phyloP scores from a whole-genome alignment of 1,139 yeast genomes.

The Candida sp. region DNA sequence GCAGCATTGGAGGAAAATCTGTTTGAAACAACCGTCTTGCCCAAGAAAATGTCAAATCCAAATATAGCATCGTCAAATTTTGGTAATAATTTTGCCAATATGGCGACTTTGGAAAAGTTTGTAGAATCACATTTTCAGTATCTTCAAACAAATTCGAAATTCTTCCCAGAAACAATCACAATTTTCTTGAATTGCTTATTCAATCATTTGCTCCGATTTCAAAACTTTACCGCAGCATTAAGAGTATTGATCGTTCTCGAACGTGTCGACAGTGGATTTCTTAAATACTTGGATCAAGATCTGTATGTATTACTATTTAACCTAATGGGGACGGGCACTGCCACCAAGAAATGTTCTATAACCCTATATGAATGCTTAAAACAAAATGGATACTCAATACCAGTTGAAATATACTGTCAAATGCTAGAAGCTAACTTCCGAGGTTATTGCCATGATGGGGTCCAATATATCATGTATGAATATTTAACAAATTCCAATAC shows the following conservation, averaged over 20 bases:
- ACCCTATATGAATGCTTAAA: slow-evolving; percentile 20
- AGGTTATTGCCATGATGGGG: slow-evolving; percentile 21
- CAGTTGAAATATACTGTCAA: slow-evolving; percentile 14
- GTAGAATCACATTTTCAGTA: slow-evolving; percentile 22
- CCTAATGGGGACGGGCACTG: slow-evolving; percentile 25
- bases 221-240: slow-evolving; percentile 32
- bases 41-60: slow-evolving; percentile 17
- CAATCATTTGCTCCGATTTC: slow-evolving; percentile 32
- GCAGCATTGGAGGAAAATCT: slow-evolving; percentile 7
- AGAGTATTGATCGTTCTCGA: slow-evolving; percentile 19
- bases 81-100: slow-evolving; percentile 35
- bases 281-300: slow-evolving; percentile 18
- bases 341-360: slow-evolving; percentile 25
- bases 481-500: slow-evolving; percentile 16
- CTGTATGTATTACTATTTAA: slow-evolving; percentile 30
- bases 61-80: slow-evolving; percentile 18
- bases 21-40: slow-evolving; percentile 7
- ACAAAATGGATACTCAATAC: slow-evolving; percentile 7
- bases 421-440: slow-evolving; percentile 26
- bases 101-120: slow-evolving; percentile 20
- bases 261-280: slow-evolving; percentile 13
- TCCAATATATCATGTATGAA: slow-evolving; percentile 24
- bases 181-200: slow-evolving; percentile 36
- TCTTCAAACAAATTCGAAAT: slow-evolving; percentile 12
- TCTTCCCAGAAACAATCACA: slow-evolving; percentile 18